Base-by-base conservation (phyloP, 106 monocot genomes). In the Chionographis japonica region DNA sequence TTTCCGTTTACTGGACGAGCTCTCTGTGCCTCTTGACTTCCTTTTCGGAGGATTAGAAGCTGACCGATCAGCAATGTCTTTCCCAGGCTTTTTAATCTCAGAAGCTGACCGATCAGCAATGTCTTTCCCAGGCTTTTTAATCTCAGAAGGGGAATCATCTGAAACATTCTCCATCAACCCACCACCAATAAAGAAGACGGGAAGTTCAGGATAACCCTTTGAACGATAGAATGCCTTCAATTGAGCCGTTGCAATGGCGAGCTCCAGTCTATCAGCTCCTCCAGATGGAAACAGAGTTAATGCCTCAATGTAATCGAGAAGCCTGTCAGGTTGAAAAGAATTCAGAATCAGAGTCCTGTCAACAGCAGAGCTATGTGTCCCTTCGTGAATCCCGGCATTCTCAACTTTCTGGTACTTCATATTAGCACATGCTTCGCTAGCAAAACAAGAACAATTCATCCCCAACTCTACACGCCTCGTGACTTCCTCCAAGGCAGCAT, bases 331-430 rank as follows among this genome's bases (percentile, higher is more conserved):
- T 19, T 79, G 63, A 54, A 90, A 94, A 61, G 75, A 72, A n/a
- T 54, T 62, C 41, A 77, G 41, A 56, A 68, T 51, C 50, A 61
- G 15, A 12, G 65, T 54, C 53, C 62, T 80, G 54, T 83, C 77
- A 60, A 66, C 50, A 20, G 50, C 54, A 52, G 67, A 51, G 50
- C 53, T 52, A 67, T 7, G 52, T 41, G 77, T 54, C 58, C 74
- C 81, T 64, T 81, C 71, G 6, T 61, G 50, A 54, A 90, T 74
- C 13, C 90, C 90, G 37, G 90, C 78, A 79, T 88, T 90, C 54
- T 85, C 87, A 66, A 90, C 54, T 43, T 50, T 66, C 18, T 77
- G 70, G 16, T 68, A 35, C 55, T 65, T 83, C 7, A 81, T 37
- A 18, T 50, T 18, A 50, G 63, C 65, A 69, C 61, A 65, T 16